Base-by-base conservation (phyloP, 2,329 filamentous ascomycete genomes). In the Teratosphaeriaceae sp. region DNA sequence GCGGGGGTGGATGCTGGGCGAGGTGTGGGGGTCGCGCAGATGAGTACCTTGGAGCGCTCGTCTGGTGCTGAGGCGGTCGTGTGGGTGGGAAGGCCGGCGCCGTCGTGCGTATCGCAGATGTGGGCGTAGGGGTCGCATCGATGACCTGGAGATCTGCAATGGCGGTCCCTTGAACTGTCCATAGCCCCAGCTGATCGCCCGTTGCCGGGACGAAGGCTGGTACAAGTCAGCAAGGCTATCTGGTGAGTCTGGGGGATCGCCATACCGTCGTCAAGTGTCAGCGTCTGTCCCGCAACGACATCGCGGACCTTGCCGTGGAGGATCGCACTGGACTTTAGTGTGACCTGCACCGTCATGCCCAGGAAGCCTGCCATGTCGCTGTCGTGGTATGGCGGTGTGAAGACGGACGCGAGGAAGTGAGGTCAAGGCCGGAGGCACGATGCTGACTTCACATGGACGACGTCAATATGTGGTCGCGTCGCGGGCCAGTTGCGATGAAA, bases 281-380 rank as follows among this genome's bases (percentile, higher is more conserved):
- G 67, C 47, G 80, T 82, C 58, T 79, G 75, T 20, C 83, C 80
- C 48, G 82, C 74, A 15, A 60, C 52, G 42, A 90, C 80, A 53
- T 80, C 74, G 47, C 79, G 76, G 26, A 94, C 84, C 18, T 78
- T 77, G 40, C 87, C 87, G 47, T 80, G 79, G 38, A 90, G 68
- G 55, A 78, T 71, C 31, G 76, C 77, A 47, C 78, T 77, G 40
- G 84, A 82, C 45, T 75, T 77, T 50, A 92, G 73, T 26, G 82
- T 83, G 57, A 92, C 81, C 47, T 80, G 69, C 66, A 92, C 86
- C 47, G 82, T 80, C 63, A 86, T 76, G 48, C 86, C 86, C 57
- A 87, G 79, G 62, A 90, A 88, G 46, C 74, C 72, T 38, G 82
- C 79, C 81, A 85, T 85, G 53, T 46, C 50, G 41, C 12, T 11